Conservation (phyloP, 2,329 filamentous ascomycete species). For the Aspergillus chevalieri region DNA sequence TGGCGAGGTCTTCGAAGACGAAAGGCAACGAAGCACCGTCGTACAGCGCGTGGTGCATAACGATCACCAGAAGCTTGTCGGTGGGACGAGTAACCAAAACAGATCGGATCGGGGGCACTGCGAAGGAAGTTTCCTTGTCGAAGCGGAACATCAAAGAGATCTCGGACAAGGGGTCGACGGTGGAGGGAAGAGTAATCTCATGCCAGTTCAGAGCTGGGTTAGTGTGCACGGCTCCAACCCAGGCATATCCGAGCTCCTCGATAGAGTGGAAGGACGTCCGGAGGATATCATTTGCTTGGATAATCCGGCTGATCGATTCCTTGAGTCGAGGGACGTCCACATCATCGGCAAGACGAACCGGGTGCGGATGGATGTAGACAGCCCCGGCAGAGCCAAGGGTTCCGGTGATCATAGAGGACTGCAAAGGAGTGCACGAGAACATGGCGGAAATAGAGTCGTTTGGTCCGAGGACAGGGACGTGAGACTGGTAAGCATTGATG, state of each 20-base stretch:
- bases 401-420: constrained; percentile 74
- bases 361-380: constrained; percentile 71
- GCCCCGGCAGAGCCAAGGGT: constrained; percentile 48
- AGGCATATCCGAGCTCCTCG: constrained; percentile 13
- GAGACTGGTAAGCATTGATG: constrained; percentile 7
- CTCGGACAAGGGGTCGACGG: constrained; percentile 8
- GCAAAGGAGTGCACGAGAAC: constrained; percentile 64
- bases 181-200: constrained; percentile 13
- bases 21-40: constrained; percentile 74
- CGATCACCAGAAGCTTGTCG: constrained; percentile 48
- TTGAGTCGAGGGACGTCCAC: constrained; percentile 46
- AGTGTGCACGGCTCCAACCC: constrained; percentile 24
- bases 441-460: constrained; percentile 18
- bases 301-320: constrained; percentile 51
- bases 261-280: constrained; percentile 49
- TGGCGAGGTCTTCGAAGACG: constrained; percentile 62
- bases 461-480: constrained; percentile 11
- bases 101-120: constrained; percentile 26
- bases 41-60: constrained; percentile 76
- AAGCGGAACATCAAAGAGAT: constrained; percentile 10
- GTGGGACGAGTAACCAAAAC: constrained; percentile 25
- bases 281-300: constrained; percentile 55
- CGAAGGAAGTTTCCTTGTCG: constrained; percentile 14
- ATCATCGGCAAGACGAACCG: constrained; percentile 45
- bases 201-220: constrained; percentile 13